These are phyloP conservation scores for Penicillium sp. DNA, from an alignment of 2,329 filamentous ascomycete species.

Conservation along the genomic window DNA sequence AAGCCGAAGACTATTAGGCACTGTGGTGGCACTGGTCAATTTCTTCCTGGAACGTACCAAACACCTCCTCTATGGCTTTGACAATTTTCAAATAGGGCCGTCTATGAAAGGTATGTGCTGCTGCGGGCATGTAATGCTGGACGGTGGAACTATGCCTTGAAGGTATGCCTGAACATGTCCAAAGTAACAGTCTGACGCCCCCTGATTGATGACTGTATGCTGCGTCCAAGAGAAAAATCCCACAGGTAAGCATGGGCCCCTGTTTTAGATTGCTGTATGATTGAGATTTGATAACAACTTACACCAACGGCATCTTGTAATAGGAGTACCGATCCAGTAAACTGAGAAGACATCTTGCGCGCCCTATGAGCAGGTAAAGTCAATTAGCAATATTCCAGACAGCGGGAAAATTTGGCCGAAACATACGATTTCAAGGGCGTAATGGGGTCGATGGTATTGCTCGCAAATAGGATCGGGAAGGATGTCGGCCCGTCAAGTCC, in stretches of 20 bases:
- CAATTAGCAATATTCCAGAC: background rate
- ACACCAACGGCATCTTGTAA: conserved; percentile 19
- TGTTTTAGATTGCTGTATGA: conserved; percentile 1
- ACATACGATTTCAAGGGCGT: conserved; percentile 46
- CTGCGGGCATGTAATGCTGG: conserved; percentile 35
- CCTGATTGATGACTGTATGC: conserved; percentile 42
- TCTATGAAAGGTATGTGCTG: background rate
- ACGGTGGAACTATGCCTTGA: conserved; percentile 31
- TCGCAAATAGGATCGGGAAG: conserved; percentile 55
- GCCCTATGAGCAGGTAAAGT: conserved; percentile 6
- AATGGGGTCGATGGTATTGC: conserved; percentile 57
- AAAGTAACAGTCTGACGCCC: conserved; percentile 38
- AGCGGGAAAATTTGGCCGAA: background rate
- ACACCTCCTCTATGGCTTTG: background rate
- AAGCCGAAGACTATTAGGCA: too few species aligned
- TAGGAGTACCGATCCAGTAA: conserved; percentile 13
- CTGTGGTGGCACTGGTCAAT: background rate
- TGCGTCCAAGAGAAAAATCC: background rate
- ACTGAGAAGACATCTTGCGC: conserved; percentile 12
- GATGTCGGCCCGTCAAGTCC: conserved; percentile 19
- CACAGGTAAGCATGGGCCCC: conserved; percentile 5
- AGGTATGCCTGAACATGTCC: conserved; percentile 40
- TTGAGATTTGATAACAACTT: conserved; percentile 13
- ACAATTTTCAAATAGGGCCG: background rate
- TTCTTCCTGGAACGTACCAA: background rate